Evolutionary conservation across 805 yeast species (phyloP).

Genomic region (Cyberlindnera meyerae): DNA sequence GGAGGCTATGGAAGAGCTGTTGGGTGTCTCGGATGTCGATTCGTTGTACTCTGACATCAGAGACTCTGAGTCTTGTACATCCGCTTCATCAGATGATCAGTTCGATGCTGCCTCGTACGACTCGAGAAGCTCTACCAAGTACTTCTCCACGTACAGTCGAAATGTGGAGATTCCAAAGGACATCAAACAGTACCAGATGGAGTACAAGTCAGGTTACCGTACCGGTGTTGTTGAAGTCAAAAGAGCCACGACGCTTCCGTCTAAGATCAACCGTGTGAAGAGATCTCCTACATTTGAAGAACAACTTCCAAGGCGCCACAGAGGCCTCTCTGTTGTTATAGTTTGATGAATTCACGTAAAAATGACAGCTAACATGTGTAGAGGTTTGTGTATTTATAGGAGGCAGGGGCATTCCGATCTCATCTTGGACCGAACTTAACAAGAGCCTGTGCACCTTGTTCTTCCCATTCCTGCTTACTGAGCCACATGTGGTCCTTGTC

Average conservation of each 20-base stretch:
- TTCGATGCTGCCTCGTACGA: constrained; percentile 6
- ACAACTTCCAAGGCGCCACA: constrained; percentile 5
- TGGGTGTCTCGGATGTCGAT: constrained; percentile 8
- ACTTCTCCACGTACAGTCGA: constrained; percentile 10
- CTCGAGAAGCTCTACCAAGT: constrained; percentile 10
- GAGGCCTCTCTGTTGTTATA: constrained; percentile 15
- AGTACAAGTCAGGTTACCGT: constrained; percentile 8
- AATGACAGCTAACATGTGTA: no score
- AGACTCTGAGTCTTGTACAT: constrained; percentile 17
- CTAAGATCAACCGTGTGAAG: neutral
- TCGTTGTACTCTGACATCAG: constrained; percentile 6
- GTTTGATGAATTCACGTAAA: no score
- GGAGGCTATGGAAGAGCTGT: constrained; percentile 10
- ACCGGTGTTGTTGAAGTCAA: constrained; percentile 11
- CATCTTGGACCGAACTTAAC: constrained; percentile 89
- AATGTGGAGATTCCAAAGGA: constrained; percentile 10
- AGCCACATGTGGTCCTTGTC: constrained; percentile 99
- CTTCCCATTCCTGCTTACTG: constrained; percentile 94
- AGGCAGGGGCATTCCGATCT: neutral
- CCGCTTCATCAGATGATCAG: constrained; percentile 14
- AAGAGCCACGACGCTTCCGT: constrained; percentile 19
- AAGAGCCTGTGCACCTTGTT: constrained; percentile 84
- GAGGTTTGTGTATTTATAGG: neutral
- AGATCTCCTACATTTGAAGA: constrained; percentile 4
- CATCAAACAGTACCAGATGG: constrained; percentile 12